A percentile compares a stretch with the other conserved stretches of the same genome.
phyloP scores from a whole-genome alignment of 768 basidiomycete species.

The Myochromella boudieri region DNA sequence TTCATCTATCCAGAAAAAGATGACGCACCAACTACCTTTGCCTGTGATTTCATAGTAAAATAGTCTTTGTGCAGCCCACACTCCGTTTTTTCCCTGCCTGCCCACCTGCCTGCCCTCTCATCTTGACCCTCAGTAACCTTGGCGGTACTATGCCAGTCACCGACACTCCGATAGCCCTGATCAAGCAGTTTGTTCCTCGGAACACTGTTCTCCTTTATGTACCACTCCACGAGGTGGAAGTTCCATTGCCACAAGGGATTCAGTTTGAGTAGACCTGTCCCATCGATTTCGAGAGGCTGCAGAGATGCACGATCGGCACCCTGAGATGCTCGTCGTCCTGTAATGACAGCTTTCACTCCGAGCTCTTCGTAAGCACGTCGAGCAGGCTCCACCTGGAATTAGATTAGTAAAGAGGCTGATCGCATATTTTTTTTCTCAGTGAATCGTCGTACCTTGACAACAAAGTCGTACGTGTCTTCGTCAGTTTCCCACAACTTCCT shows the following conservation, averaged over 20 bases:
- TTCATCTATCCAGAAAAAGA: background rate
- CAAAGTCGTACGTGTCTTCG: conserved; percentile 86
- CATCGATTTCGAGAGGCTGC: conserved; percentile 86
- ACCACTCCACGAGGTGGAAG: conserved; percentile 81
- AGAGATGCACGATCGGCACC: conserved; percentile 86
- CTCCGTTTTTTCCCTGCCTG: conserved; percentile 87
- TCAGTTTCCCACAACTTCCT: conserved; percentile 84
- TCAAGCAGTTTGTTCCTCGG: conserved; percentile 86
- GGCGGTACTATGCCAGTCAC: conserved; percentile 97
- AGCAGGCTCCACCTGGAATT: conserved; percentile 83
- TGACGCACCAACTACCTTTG: conserved; percentile 30
- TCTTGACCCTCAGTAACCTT: conserved; percentile 68
- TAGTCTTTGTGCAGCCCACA: conserved; percentile 95
- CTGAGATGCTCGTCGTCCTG: conserved; percentile 92
- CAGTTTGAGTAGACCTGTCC: conserved; percentile 87
- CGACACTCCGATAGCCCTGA: conserved; percentile 92
- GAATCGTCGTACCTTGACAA: conserved; percentile 70
- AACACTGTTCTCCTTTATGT: conserved; percentile 78
- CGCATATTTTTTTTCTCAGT: background rate
- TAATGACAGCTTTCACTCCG: conserved; percentile 83
- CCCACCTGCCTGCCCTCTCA: conserved; percentile 93
- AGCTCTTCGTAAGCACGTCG: conserved; percentile 82
- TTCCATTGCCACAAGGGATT: conserved; percentile 93
- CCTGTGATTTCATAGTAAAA: conserved; percentile 68
- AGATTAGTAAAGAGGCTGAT: background rate